Conservation (phyloP, 1,139 yeast genomes). For the Suzukiozyma palmioleophila region DNA sequence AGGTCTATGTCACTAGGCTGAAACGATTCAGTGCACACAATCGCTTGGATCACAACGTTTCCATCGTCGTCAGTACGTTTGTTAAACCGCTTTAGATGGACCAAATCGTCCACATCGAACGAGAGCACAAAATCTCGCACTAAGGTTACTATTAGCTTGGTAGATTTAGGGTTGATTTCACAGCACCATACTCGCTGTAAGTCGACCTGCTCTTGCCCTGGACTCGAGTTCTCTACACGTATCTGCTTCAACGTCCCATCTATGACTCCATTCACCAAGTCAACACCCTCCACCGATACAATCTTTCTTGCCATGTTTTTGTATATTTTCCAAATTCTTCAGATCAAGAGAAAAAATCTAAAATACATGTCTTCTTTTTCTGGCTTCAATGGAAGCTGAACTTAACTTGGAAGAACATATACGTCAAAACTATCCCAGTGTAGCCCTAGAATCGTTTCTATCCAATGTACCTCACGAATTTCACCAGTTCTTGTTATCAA, state of each 20-base stretch:
- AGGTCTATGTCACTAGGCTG: slow-evolving; percentile 14
- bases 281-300: slow-evolving; percentile 20
- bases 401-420: slow-evolving; percentile 2
- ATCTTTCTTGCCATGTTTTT: slow-evolving; percentile 2
- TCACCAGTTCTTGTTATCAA: slow-evolving; percentile 6
- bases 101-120: slow-evolving; percentile 20
- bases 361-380: neutral
- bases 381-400: slow-evolving; percentile 3
- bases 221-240: slow-evolving; percentile 18
- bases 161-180: slow-evolving; percentile 25
- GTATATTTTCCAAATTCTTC: neutral
- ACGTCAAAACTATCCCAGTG: neutral
- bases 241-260: slow-evolving; percentile 49
- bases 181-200: slow-evolving; percentile 54
- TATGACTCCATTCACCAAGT: slow-evolving; percentile 46
- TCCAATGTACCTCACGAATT: slow-evolving; percentile 5
- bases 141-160: slow-evolving; percentile 24
- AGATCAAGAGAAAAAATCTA: neutral
- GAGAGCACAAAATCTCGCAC: slow-evolving; percentile 25
- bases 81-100: slow-evolving; percentile 33
- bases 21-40: slow-evolving; percentile 25
- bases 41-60: slow-evolving; percentile 15
- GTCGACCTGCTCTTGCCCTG: slow-evolving; percentile 4
- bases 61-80: slow-evolving; percentile 13
- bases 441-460: neutral